Conservation (phyloP, 2,329 filamentous ascomycete species). For the Akanthomyces muscarius region DNA sequence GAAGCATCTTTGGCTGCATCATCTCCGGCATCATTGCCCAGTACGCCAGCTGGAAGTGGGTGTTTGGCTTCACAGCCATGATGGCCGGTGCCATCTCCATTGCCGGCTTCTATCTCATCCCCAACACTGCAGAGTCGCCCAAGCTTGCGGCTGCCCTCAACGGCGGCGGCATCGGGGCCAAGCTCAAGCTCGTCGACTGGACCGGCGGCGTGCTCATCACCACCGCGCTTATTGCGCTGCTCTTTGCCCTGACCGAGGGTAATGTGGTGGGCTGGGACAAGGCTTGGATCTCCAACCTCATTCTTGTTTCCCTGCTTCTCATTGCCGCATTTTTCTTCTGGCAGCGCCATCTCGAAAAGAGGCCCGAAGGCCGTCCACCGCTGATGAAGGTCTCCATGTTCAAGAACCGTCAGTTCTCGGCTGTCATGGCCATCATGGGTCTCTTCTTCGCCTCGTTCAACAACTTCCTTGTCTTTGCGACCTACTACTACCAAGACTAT, state of each 20-base stretch:
- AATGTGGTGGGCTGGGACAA: conserved; percentile 65
- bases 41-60: conserved; percentile 62
- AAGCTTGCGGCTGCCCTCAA: conserved; percentile 11
- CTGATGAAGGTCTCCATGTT: conserved; percentile 67
- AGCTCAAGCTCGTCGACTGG: conserved; percentile 57
- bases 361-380: conserved; percentile 39
- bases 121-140: conserved; percentile 25
- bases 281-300: conserved; percentile 57
- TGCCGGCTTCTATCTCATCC: conserved; percentile 57
- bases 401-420: conserved; percentile 53
- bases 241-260: conserved; percentile 65
- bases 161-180: conserved; percentile 25
- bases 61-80: conserved; percentile 62
- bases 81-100: conserved; percentile 54
- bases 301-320: conserved; percentile 54
- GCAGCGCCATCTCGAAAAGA: conserved; percentile 46
- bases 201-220: conserved; percentile 62
- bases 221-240: conserved; percentile 54
- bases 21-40: conserved; percentile 60
- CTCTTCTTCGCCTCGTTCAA: conserved; percentile 67
- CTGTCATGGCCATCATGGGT: conserved; percentile 61
- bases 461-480: conserved; percentile 63
- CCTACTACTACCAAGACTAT: conserved; percentile 68
- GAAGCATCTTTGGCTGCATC: conserved; percentile 61
- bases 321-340: conserved; percentile 55